These are phyloP conservation scores for Ogataea wickerhamii DNA, from an alignment of 805 yeast genomes.

Conservation along the genomic window DNA sequence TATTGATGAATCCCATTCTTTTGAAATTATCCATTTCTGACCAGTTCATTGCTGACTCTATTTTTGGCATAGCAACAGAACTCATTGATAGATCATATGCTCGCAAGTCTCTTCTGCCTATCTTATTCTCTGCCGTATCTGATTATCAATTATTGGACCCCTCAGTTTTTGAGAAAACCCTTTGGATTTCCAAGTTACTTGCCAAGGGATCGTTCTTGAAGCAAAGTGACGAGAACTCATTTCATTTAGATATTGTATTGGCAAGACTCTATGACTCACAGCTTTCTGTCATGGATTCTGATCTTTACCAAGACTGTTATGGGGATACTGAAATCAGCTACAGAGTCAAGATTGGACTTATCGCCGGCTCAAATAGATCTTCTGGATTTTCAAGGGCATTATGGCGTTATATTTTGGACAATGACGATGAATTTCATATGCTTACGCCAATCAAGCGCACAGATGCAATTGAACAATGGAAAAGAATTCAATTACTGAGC, in stretches of 20 bases:
- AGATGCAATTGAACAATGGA: constrained; percentile 69
- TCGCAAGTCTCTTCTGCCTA: constrained; percentile 67
- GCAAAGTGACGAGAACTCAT: constrained; percentile 56
- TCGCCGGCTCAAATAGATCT: constrained; percentile 36
- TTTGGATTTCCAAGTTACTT: constrained; percentile 52
- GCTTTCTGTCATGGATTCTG: constrained; percentile 33
- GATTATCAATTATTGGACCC: constrained; percentile 37
- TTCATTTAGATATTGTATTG: constrained; percentile 56
- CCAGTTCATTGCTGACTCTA: constrained; percentile 25
- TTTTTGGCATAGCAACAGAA: constrained; percentile 38
- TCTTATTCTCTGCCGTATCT: constrained; percentile 45
- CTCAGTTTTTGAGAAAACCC: constrained; percentile 35
- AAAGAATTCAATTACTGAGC: constrained; percentile 54
- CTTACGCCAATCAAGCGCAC: constrained; percentile 49
- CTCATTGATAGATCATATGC: constrained; percentile 50
- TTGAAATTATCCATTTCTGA: constrained; percentile 36
- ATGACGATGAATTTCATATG: constrained; percentile 39
- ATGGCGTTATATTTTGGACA: constrained; percentile 36
- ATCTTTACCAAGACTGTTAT: constrained; percentile 46
- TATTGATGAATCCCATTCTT: constrained; percentile 41
- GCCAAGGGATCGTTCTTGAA: constrained; percentile 42
- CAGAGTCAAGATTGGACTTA: constrained; percentile 47
- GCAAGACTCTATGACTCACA: constrained; percentile 48
- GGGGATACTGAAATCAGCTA: constrained; percentile 57
- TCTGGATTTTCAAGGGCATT: constrained; percentile 30